These are phyloP conservation scores for Trichoderma lentiforme DNA, from an alignment of 2,329 filamentous ascomycete genomes.

Conservation along the genomic window DNA sequence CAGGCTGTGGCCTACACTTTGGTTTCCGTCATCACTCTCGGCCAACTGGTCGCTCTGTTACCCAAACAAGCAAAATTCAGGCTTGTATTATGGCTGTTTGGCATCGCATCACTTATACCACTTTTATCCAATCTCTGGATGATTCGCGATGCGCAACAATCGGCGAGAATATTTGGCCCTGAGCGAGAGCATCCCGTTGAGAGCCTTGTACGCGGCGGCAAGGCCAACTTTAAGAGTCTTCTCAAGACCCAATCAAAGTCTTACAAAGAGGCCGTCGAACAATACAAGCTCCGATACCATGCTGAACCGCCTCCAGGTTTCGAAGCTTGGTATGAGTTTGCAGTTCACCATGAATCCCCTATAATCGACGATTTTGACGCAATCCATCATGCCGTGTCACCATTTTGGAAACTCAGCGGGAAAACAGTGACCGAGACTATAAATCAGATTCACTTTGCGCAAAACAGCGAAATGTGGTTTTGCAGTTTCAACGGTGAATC, in stretches of 20 bases:
- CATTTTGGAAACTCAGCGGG: constrained; percentile 40
- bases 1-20: constrained; percentile 28
- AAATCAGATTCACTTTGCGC: constrained; percentile 22
- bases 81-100: constrained; percentile 31
- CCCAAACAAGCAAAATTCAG: constrained; percentile 31
- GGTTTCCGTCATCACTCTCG: constrained; percentile 31
- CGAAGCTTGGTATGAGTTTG: constrained; percentile 76
- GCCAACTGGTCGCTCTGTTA: constrained; percentile 31
- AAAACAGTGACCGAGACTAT: constrained; percentile 32
- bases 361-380: constrained; percentile 69
- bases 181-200: constrained; percentile 36
- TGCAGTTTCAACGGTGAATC: constrained; percentile 31
- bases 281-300: constrained; percentile 47
- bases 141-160: constrained; percentile 23
- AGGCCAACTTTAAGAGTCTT: constrained; percentile 30
- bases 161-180: constrained; percentile 11
- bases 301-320: constrained; percentile 73
- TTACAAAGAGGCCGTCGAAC: constrained; percentile 36
- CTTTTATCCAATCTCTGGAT: constrained; percentile 29
- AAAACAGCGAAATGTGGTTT: constrained; percentile 35
- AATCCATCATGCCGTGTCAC: constrained; percentile 39
- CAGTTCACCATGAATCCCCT: constrained; percentile 56
- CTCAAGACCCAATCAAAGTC: constrained; percentile 38
- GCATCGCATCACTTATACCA: constrained; percentile 30
- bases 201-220: constrained; percentile 29